Base-by-base conservation (phyloP, 306 rosid species). In the Lotus japonicus region DNA sequence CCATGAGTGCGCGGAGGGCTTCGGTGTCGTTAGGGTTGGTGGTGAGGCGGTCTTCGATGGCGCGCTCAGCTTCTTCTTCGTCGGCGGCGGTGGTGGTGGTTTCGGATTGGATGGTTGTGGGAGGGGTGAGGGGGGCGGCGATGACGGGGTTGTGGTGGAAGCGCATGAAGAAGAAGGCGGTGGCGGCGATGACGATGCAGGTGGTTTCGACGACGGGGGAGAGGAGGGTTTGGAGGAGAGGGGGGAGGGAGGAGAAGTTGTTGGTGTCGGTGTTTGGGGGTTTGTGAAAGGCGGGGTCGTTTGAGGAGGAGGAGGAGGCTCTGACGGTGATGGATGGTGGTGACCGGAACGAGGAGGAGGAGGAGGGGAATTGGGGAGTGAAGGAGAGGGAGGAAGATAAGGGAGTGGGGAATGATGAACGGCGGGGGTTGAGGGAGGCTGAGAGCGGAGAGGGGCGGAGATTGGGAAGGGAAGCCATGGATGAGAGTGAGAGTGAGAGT, bases 1-100 rank as follows among this genome's bases (percentile, higher is more conserved):
- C 97, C 95, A 95, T 78, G 17, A 91, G 84, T 9, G 87, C 77
- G 48, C 89, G 80, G 4, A 95, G 89, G 3, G 90, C 84, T 38
- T 90, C 95, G 18, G 56, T 18, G 61, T 95, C 90, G 31, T 48
- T n/a, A 0, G 88, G 87, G 51, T 85, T 56, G 8, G 42, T 49
- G 38, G 45, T 49, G 80, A 90, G 59, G 2, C 65, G 71, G 63
- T 81, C 89, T 51, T 86, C 84, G 17, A 88, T 65, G 1, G 14
- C 51, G 6, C 68, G 71, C 72, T 84, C 97, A 2, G 52, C 73
- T 4, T 84, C 91, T 4, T 84, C 91, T 33, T 72, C 87, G 7
- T 5, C 3, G 1, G 70, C 14, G 19, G 31, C 44, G 11, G 36
- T 6, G 33, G 4, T 26, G 33, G 33, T 4, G 36, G 36, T 6